Percentiles rank a stretch among this genome's conserved stretches.
Conservation (phyloP, 1,139 yeast species). For the Zygosaccharomyces pseudobailii region DNA sequence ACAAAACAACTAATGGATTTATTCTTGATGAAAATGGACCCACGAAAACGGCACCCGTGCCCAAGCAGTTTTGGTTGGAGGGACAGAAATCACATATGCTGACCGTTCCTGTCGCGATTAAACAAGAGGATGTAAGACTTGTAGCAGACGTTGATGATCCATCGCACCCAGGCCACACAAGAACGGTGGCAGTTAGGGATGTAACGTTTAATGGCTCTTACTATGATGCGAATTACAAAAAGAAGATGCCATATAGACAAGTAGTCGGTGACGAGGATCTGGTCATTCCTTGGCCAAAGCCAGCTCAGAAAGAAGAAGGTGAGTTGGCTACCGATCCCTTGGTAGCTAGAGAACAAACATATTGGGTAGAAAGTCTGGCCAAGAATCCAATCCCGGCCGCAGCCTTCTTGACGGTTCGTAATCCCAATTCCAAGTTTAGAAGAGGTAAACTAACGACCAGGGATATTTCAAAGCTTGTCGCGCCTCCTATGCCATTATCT, state of each 20-base stretch:
- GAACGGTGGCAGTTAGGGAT: conserved; percentile 74
- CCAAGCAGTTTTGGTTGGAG: conserved; percentile 68
- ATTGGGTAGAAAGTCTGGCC: conserved; percentile 63
- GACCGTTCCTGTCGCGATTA: conserved; percentile 53
- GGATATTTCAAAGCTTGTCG: conserved; percentile 58
- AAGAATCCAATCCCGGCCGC: conserved; percentile 64
- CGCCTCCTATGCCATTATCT: conserved; percentile 78
- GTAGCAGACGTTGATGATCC: conserved; percentile 73
- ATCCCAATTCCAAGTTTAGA: conserved; percentile 53
- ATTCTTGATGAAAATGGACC: conserved; percentile 56
- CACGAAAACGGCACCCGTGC: conserved; percentile 50
- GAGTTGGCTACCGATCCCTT: conserved; percentile 54
- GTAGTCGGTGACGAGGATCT: conserved; percentile 62
- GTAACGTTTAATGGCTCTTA: conserved; percentile 60
- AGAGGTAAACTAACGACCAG: conserved; percentile 52
- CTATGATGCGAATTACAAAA: conserved; percentile 70
- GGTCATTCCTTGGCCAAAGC: conserved; percentile 89
- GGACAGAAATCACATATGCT: conserved; percentile 68
- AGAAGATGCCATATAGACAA: conserved; percentile 71
- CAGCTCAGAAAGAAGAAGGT: conserved; percentile 61
- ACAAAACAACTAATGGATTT: conserved; percentile 47
- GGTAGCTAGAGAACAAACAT: conserved; percentile 66
- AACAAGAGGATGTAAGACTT: conserved; percentile 60
- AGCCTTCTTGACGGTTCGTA: conserved; percentile 67
- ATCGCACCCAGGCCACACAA: conserved; percentile 37